A percentile compares a stretch with the other conserved stretches of the same genome.
These are phyloP conservation scores for Dillenia turbinata DNA, from an alignment of 164 flowering plant species.

Conservation along the genomic window DNA sequence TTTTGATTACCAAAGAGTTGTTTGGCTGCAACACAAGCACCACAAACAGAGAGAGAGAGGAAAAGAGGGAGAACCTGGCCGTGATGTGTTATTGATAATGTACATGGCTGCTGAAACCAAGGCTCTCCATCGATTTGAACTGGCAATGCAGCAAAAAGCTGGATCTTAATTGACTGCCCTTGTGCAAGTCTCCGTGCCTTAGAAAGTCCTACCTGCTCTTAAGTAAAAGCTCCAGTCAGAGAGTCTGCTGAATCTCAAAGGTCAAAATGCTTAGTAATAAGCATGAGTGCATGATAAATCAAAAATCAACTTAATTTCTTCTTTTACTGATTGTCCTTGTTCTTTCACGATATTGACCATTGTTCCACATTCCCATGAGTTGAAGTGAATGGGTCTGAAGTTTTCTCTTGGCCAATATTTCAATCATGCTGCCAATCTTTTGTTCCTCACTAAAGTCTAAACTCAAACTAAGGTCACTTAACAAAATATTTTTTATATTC, in stretches of 20 bases:
- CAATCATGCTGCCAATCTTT: too few species aligned
- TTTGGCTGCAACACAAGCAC: neutral
- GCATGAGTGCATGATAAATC: too few species aligned
- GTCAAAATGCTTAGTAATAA: neutral
- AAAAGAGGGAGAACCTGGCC: slow-evolving; percentile 70
- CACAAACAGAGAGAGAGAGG: slow-evolving; percentile 9
- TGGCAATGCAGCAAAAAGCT: slow-evolving; percentile 66
- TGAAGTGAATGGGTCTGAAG: too few species aligned
- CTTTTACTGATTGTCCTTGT: too few species aligned
- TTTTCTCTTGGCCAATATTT: too few species aligned
- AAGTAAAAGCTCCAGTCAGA: slow-evolving; percentile 4
- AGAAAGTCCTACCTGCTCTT: slow-evolving; percentile 86
- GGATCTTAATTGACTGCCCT: slow-evolving; percentile 88
- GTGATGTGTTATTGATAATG: slow-evolving; percentile 75
- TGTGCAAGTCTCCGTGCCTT: slow-evolving; percentile 94
- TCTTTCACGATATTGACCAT: too few species aligned
- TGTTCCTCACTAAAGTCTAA: too few species aligned
- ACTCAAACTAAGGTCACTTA: too few species aligned
- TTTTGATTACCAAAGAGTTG: too few species aligned
- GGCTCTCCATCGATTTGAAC: slow-evolving; percentile 99
- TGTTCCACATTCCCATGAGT: too few species aligned
- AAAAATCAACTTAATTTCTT: too few species aligned
- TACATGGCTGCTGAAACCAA: slow-evolving; percentile 85
- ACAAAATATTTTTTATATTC: too few species aligned
- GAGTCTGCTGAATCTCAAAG: neutral